phyloP scores from a whole-genome alignment of 2,329 filamentous ascomycete species.

The Aspergillus tamarii region DNA sequence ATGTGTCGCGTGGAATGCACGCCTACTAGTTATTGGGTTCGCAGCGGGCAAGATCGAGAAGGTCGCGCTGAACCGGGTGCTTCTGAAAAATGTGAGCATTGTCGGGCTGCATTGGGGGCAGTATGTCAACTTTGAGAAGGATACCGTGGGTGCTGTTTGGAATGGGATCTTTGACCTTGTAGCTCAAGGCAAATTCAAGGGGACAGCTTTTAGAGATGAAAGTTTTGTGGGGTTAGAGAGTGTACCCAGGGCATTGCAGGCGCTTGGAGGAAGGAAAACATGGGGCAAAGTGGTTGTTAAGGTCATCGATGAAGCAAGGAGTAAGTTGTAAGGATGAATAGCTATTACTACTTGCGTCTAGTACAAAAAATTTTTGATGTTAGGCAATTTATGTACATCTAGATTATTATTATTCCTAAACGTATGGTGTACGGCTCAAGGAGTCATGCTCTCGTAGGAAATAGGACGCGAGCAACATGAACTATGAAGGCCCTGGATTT shows the following conservation, averaged over 20 bases:
- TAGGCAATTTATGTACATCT: conserved; percentile 5
- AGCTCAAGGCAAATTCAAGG: conserved; percentile 73
- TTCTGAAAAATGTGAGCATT: conserved; percentile 90
- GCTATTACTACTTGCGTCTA: conserved; percentile 5
- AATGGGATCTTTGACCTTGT: conserved; percentile 78
- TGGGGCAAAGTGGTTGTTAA: conserved; percentile 97
- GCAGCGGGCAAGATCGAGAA: conserved; percentile 86
- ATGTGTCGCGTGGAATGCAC: conserved; percentile 90
- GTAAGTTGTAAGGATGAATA: conserved; percentile 36
- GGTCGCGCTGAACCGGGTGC: conserved; percentile 86
- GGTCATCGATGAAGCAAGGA: conserved; percentile 69
- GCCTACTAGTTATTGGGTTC: conserved; percentile 86
- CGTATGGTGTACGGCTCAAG: conserved; percentile 33
- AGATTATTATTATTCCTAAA: not conserved
- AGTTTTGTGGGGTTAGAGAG: conserved; percentile 81
- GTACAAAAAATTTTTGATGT: not conserved
- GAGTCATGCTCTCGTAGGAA: conserved; percentile 50
- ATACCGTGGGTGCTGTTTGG: conserved; percentile 76
- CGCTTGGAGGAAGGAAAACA: conserved; percentile 77
- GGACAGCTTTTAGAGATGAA: conserved; percentile 80
- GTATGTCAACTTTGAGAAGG: conserved; percentile 73
- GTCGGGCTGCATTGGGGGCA: conserved; percentile 92
- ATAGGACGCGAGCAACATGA: conserved; percentile 42
- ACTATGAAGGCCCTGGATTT: conserved; percentile 50
- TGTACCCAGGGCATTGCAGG: conserved; percentile 74